A percentile compares a stretch with the other conserved stretches of the same genome.
These are phyloP conservation scores for Bretziella fagacearum DNA, from an alignment of 2,329 filamentous ascomycete genomes.

Conservation along the genomic window DNA sequence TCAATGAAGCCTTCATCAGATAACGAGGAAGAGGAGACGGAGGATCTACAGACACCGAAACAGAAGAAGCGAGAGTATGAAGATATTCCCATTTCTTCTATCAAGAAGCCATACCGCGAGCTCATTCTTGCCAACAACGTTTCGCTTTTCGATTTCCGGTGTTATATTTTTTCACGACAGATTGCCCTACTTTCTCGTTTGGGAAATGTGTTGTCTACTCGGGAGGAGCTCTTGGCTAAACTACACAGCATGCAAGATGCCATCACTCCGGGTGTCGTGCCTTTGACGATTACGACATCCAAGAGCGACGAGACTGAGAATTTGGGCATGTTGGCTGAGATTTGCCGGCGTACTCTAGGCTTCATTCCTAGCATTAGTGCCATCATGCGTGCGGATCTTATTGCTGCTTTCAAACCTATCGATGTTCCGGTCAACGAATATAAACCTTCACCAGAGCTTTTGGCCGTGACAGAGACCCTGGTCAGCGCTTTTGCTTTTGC, in stretches of 20 bases:
- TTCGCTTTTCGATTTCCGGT: constrained; percentile 86
- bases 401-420: constrained; percentile 37
- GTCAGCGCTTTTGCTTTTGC: constrained; percentile 66
- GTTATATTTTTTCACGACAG: constrained; percentile 85
- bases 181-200: constrained; percentile 65
- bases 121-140: constrained; percentile 90
- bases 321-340: constrained; percentile 63
- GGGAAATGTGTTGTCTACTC: constrained; percentile 52
- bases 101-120: constrained; percentile 70
- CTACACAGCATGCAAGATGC: constrained; percentile 46
- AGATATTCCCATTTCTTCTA: constrained; percentile 44
- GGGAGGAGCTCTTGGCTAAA: constrained; percentile 44
- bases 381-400: constrained; percentile 62
- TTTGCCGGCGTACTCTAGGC: constrained; percentile 64
- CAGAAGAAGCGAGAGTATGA: constrained; percentile 19
- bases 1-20: no score
- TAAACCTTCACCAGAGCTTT: constrained; percentile 21
- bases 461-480: constrained; percentile 51
- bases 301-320: constrained; percentile 48
- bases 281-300: constrained; percentile 18
- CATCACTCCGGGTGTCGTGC: constrained; percentile 36
- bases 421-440: constrained; percentile 19
- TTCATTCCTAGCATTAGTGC: constrained; percentile 71
- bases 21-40: constrained; percentile 26
- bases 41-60: constrained; percentile 32